These are phyloP conservation scores for Solanum sparsipilum DNA, from an alignment of 257 asterid species.

Conservation along the genomic window DNA sequence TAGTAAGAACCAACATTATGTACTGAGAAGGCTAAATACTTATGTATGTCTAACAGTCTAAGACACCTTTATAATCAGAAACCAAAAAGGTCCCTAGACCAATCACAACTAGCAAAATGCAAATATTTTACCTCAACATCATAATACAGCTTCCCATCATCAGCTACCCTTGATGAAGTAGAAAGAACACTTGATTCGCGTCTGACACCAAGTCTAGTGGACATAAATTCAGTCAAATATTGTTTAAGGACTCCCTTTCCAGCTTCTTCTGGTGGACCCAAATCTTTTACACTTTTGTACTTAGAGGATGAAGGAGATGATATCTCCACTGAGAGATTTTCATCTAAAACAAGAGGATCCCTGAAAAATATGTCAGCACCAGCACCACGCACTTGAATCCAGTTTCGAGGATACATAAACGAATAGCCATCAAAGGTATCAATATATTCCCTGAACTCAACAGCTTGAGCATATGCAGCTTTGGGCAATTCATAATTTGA, in stretches of 20 bases:
- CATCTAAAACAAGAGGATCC: conserved; percentile 91
- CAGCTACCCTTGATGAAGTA: conserved; percentile 67
- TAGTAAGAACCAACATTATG: neutral
- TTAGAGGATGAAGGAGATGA: conserved; percentile 89
- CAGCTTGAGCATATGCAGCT: conserved; percentile 44
- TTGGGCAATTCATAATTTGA: conserved; percentile 15
- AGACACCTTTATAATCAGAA: neutral
- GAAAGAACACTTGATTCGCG: conserved; percentile 71
- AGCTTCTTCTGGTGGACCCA: conserved; percentile 87
- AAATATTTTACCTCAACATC: conserved; percentile 56
- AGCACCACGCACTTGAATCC: conserved; percentile 97
- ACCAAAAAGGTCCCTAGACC: neutral
- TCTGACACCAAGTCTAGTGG: conserved; percentile 92
- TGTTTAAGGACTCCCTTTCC: conserved; percentile 65
- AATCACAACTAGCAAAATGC: neutral
- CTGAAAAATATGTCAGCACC: conserved; percentile 95
- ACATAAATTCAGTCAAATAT: conserved; percentile 92
- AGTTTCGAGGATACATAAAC: conserved; percentile 65
- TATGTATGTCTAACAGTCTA: neutral
- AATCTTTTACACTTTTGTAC: conserved; percentile 71
- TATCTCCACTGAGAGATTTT: conserved; percentile 69
- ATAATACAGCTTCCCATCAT: conserved; percentile 81
- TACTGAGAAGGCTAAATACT: neutral
- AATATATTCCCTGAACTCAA: conserved; percentile 57
- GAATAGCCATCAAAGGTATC: conserved; percentile 88